These are phyloP conservation scores for Evernia prunastri DNA, from an alignment of 495 filamentous ascomycete genomes.

Conservation along the genomic window DNA sequence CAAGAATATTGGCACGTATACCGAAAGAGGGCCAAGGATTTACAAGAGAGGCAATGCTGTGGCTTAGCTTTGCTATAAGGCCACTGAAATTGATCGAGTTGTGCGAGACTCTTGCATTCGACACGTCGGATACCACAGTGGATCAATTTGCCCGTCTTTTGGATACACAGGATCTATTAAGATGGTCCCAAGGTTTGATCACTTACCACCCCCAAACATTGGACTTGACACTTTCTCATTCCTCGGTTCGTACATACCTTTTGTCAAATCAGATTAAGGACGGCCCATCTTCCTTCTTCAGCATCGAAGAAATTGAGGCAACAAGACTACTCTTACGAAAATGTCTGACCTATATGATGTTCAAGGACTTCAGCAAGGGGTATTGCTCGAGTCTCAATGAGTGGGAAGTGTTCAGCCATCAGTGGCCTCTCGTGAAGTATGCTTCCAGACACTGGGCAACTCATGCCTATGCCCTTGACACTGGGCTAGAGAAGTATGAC, in stretches of 20 bases:
- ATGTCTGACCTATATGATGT: not conserved
- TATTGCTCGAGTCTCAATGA: not conserved
- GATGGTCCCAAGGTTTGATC: conserved; percentile 4
- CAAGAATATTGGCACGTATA: not conserved
- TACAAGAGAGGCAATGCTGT: not conserved
- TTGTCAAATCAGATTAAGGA: not conserved
- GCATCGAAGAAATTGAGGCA: not conserved
- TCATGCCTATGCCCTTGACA: not conserved
- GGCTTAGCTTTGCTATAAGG: not conserved
- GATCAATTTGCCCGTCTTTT: not conserved
- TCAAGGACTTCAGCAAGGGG: not conserved
- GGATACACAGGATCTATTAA: not conserved
- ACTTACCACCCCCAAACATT: not conserved
- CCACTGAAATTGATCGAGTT: not conserved
- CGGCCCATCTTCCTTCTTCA: not conserved
- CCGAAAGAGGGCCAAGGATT: not conserved
- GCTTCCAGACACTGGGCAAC: not conserved
- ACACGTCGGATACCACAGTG: not conserved
- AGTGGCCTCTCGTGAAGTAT: not conserved
- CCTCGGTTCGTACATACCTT: not conserved
- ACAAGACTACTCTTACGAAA: not conserved
- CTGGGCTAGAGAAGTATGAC: not conserved
- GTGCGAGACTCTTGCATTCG: not conserved
- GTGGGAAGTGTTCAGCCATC: not conserved
- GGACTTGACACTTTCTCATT: not conserved